phyloP scores from a whole-genome alignment of 2,329 filamentous ascomycete species.

The Curvularia eragrostidis region DNA sequence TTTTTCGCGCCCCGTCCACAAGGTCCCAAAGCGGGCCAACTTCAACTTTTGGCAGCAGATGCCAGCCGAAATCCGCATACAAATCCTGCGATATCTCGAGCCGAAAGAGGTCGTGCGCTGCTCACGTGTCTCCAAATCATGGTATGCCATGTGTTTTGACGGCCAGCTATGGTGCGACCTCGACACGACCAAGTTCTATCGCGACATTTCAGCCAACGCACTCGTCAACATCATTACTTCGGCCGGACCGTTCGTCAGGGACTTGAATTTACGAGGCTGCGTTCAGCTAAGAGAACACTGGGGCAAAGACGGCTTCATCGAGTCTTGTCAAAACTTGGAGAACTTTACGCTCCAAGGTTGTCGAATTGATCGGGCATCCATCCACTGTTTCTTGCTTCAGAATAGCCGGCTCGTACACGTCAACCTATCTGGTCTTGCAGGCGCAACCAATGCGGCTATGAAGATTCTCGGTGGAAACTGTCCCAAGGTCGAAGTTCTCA shows the following conservation, averaged over 20 bases:
- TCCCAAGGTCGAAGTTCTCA: slow-evolving; percentile 79
- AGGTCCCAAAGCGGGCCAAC: slow-evolving; percentile 48
- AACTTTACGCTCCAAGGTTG: slow-evolving; percentile 90
- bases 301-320: slow-evolving; percentile 76
- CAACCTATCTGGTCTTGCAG: slow-evolving; percentile 81
- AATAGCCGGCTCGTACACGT: slow-evolving; percentile 82
- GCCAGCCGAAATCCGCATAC: slow-evolving; percentile 81
- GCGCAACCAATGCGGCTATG: slow-evolving; percentile 83
- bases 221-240: slow-evolving; percentile 83
- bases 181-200: slow-evolving; percentile 85
- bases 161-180: slow-evolving; percentile 90
- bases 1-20: slow-evolving; percentile 53
- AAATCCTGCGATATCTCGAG: slow-evolving; percentile 76
- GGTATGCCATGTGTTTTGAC: slow-evolving; percentile 86
- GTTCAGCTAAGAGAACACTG: slow-evolving; percentile 86
- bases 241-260: slow-evolving; percentile 87
- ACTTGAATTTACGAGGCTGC: slow-evolving; percentile 90
- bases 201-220: slow-evolving; percentile 81
- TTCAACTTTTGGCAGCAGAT: slow-evolving; percentile 80
- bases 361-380: slow-evolving; percentile 78
- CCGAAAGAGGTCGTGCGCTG: slow-evolving; percentile 82
- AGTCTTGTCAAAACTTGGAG: slow-evolving; percentile 83
- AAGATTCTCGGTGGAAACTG: slow-evolving; percentile 84
- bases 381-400: slow-evolving; percentile 78
- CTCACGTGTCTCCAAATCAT: slow-evolving; percentile 78